Evolutionary conservation across 192 early-diverging fungal genomes (phyloP), one percentile per base, ranked within the genome.

Genomic region (Linnemannia hyalina): DNA sequence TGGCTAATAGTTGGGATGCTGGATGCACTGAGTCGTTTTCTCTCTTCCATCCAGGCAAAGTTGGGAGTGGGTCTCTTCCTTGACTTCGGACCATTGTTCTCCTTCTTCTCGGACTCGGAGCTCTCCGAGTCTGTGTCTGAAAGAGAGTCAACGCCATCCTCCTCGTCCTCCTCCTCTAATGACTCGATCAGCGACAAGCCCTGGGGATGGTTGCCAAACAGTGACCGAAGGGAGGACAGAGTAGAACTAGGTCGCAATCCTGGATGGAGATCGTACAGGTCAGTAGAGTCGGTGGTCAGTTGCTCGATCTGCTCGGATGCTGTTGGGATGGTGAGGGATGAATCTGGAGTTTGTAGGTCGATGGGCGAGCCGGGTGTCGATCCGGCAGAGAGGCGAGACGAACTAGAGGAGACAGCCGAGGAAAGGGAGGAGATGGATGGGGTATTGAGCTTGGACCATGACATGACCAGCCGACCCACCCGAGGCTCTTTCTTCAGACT

Each of bases 171-270:
- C 35, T 86, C 84, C 26, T 86, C 84, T 57, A 86, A 49, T 5
- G 84, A 77, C 40, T 86, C 79, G 36, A 81, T 81, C 63, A 86
- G 15, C 1, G 84, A 86, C 7, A 86, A 70, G 15, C 84, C 84
- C 46, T 86, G 84, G 0, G 84, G 84, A 57, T 86, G 84, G 23
- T 86, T 86, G 18, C 84, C 84, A 11, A 86, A 65, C 35, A 86
- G 70, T 1, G 84, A 86, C 35, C 84, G 75, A 16, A 86, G 79
- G 6, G 84, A 86, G 11, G 84, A 86, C 23, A 86, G 35, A 22
- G 84, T 86, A 22, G 84, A 86, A 35, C 84, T 86, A 9, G 80
- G 84, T 40, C 84, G 74, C 7, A 57, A 32, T 32, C 42, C 42
- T 65, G 60, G 60, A 65, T 29, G 60, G 1, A 2, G 60, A 1